phyloP scores from a whole-genome alignment of 2,329 filamentous ascomycete species.

The Aspergillus phoenicis region DNA sequence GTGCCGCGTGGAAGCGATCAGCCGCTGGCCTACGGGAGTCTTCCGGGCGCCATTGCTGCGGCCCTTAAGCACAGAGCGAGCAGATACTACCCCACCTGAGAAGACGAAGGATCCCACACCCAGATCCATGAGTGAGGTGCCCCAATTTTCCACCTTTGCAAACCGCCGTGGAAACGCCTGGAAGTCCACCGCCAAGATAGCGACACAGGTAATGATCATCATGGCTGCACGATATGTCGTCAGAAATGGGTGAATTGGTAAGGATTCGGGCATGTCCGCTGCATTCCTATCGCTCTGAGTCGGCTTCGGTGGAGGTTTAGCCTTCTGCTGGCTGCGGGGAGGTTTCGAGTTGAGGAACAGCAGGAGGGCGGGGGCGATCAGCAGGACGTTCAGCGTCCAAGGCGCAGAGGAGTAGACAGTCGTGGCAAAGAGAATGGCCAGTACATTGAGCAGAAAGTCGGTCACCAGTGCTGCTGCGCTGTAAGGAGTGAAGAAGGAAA shows the following conservation, averaged over 20 bases:
- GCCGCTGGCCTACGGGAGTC: constrained; percentile 53
- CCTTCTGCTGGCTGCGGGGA: constrained; percentile 34
- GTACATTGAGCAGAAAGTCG: constrained; percentile 87
- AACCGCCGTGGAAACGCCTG: constrained; percentile 89
- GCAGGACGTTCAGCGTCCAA: constrained; percentile 71
- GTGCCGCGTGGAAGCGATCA: constrained; percentile 72
- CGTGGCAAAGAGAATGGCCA: constrained; percentile 77
- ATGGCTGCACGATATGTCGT: constrained; percentile 89
- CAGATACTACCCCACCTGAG: constrained; percentile 86
- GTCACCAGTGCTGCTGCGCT: constrained; percentile 66
- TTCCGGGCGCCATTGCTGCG: constrained; percentile 53
- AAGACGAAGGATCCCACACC: constrained; percentile 98
- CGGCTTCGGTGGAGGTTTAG: constrained; percentile 35
- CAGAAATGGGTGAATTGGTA: constrained; percentile 88
- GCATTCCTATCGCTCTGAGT: constrained; percentile 27
- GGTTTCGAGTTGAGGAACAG: constrained; percentile 53
- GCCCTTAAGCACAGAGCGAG: constrained; percentile 75
- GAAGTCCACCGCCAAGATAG: constrained; percentile 97
- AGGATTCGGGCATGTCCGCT: constrained; percentile 45
- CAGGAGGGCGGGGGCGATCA: constrained; percentile 70
- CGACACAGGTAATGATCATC: constrained; percentile 85
- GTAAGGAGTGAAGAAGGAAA: constrained; percentile 81
- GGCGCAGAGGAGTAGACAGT: constrained; percentile 81
- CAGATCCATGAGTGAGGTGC: constrained; percentile 97
- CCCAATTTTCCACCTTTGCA: constrained; percentile 99